Evolutionary conservation across 768 basidiomycete genomes (phyloP).

Genomic region (Termitomyces sp.): DNA sequence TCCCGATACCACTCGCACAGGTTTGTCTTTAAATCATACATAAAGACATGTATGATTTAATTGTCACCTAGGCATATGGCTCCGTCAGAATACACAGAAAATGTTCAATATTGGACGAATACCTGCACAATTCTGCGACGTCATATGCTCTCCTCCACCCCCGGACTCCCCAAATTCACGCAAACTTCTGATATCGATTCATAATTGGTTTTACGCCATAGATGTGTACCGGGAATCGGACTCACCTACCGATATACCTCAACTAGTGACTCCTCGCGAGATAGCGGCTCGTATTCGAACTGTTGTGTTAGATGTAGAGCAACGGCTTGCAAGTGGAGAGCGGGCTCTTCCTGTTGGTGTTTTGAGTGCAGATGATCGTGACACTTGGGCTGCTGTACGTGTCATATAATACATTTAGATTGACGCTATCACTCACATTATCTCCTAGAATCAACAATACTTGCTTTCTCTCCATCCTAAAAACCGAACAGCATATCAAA

Average conservation of each 20-base stretch:
- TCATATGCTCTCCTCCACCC: constrained; percentile 46
- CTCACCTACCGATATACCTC: constrained; percentile 21
- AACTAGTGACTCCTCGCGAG: constrained; percentile 31
- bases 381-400: constrained; percentile 75
- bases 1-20: constrained; percentile 69
- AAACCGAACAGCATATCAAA: constrained; percentile 58
- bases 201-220: constrained; percentile 79
- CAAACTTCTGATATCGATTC: constrained; percentile 64
- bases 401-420: not conserved
- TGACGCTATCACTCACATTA: not conserved
- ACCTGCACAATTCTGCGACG: constrained; percentile 65
- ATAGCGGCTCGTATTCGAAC: constrained; percentile 43
- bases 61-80: constrained; percentile 55
- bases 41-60: not conserved
- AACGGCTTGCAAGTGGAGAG: constrained; percentile 49
- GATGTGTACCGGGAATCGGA: constrained; percentile 50
- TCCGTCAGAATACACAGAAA: constrained; percentile 49
- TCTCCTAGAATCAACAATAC: constrained; percentile 61
- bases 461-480: constrained; percentile 62
- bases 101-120: constrained; percentile 80
- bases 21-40: constrained; percentile 26
- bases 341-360: constrained; percentile 59
- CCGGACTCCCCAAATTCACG: constrained; percentile 43
- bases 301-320: constrained; percentile 54
- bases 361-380: constrained; percentile 77